Evolutionary conservation across 805 yeast genomes (phyloP), one percentile per base, ranked within the genome.

Genomic region (Saturnispora besseyi): DNA sequence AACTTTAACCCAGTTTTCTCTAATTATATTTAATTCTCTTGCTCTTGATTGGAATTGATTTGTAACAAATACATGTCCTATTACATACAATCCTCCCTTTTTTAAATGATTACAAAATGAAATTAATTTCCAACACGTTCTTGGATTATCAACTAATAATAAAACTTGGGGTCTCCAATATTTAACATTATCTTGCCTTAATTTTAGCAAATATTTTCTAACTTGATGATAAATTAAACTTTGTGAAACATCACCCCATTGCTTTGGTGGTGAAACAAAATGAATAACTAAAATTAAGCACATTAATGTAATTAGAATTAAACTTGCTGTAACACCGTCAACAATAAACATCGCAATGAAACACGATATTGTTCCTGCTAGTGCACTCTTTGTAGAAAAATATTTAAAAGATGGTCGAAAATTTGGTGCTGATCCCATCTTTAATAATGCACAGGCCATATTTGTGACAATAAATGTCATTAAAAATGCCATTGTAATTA

Each of bases 171-270:
- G 99, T 58, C 99, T 75, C 99, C 99, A 93, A 63, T 90, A 93
- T 67, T 93, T 93, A 47, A 93, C 96, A 63, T 91, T 95, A 60
- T 93, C 96, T 59, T 88, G 88, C 52, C 88, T 78, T 41, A 91
- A 72, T 48, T 95, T 73, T 52, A 93, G 68, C 41, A 88, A 69
- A 61, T 93, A 93, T 62, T 93, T 93, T 57, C 99, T 73, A 10
- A 93, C 98, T 66, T 93, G 99, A 63, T 93, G 99, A 64, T 93
- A 93, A 45, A 93, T 91, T 53, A 93, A 74, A 40, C 90, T 80
- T 66, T 93, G 99, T 3, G 98, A 90, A 24, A 93, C 97, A 66
- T 93, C 99, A 33, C 99, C 99, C 90, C 96, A 93, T 32, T 90
- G 85, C 62, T 88, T 89, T 5, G 99, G 97, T 2, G 97, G 96